Evolutionary conservation across 106 monocot species (phyloP), one percentile per base, ranked within the genome.

Genomic region (Hemerocallis citrina): DNA sequence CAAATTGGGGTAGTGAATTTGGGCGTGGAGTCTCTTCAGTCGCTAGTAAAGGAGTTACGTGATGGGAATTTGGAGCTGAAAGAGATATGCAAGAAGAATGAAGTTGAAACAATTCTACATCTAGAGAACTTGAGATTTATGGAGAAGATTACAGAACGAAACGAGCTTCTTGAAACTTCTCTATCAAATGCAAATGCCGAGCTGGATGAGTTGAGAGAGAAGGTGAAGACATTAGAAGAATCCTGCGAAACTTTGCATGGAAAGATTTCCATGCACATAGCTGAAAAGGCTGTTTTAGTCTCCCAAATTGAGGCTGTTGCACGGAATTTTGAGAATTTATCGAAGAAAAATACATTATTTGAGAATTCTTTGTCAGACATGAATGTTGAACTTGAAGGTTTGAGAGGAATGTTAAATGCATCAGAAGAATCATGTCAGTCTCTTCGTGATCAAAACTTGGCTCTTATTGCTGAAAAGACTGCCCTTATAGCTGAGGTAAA

Each of bases 341-440:
- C 67, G 9, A 70, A 59, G 56, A 75, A 75, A 55, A 99, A 85
- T 59, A 67, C 47, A 7, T 62, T 75, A 14, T 60, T 88, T 29
- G 88, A 92, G 59, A 85, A 68, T 57, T 88, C 85, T 27, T 29
- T 99, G 9, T 79, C 65, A 37, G 98, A 85, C 62, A 65, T 70
- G 17, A 75, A 80, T 64, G 48, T 44, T 40, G 88, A 92, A 63
- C 67, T 99, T 46, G 81, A 85, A 63, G 67, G 54, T 37, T 72
- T 85, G 72, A 75, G 75, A 66, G 70, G 40, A 55, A 78, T 73
- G 44, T 40, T 88, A 73, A 85, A 80, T 62, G 56, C 32, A 25
- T 56, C 83, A 33, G 87, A 85, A 59, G 79, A 79, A 46, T 82
- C 75, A 12, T 80, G 62, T 59, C 70, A 66, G 30, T 59, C 77